Evolutionary conservation across 2,329 filamentous ascomycete genomes (phyloP), one percentile per base, ranked within the genome.

Genomic region (Cladobotryum mycophilum): DNA sequence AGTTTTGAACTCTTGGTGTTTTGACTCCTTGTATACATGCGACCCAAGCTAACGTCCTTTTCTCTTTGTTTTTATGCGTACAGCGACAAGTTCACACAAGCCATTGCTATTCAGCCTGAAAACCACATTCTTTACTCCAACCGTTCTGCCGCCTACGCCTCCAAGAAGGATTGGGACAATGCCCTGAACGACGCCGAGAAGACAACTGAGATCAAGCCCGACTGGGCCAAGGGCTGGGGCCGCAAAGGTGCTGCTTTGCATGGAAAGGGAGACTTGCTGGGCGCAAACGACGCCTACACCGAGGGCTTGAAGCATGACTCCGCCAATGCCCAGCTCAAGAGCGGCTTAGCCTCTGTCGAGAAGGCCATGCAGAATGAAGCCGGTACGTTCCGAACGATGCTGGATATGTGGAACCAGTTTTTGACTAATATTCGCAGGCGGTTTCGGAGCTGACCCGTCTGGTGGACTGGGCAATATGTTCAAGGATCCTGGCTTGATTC

Each of bases 121-220:
- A 99, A 99, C 71, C 93, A 99, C 71, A 92, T 99, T 60, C 86
- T 99, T 52, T 99, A 92, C 80, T 97, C 91, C 65, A 99, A 99
- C 75, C 85, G 93, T 60, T 97, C 93, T 30, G 93, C 82, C 51
- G 83, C 82, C 42, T 82, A 95, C 65, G 89, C 92, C 41, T 96
- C 93, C 48, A 87, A 96, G 71, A 89, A 85, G 69, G 83, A 97
- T 53, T 99, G 88, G 78, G 76, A 87, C 56, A 80, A 86, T 59
- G 93, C 93, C 17, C 75, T 97, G 22, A 79, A 86, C 56, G 93
- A 99, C 77, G 93, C 93, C 52, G 85, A 85, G 66, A 96, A 96
- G 79, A 93, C 89, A 3, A 95, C 87, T 49, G 82, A 95, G 71
- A 76, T 99, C 69, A 97, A 99, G 78, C 87, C 92, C 12, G 93